Conservation (phyloP, 768 basidiomycete species). For the Lactarius tabidus region DNA sequence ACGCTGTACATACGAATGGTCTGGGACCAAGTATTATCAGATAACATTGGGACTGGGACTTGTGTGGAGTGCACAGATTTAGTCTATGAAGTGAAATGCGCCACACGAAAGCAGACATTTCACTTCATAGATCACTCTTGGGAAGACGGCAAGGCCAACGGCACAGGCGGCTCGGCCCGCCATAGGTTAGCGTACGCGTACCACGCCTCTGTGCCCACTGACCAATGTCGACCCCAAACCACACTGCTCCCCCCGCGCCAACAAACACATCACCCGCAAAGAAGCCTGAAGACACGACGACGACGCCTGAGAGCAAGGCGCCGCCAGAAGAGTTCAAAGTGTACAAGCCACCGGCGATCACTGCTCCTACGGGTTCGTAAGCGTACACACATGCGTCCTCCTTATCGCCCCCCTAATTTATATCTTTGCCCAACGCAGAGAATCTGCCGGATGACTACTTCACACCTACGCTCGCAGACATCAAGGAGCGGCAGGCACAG, state of each 20-base stretch:
- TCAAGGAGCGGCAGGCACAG: conserved; percentile 61
- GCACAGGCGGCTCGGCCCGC: not conserved
- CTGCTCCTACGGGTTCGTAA: conserved; percentile 11
- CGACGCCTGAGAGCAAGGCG: not conserved
- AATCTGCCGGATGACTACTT: conserved; percentile 72
- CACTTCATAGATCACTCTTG: too few species aligned
- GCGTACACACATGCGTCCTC: not conserved
- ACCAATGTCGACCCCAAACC: conserved; percentile 9
- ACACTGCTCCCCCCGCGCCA: not conserved
- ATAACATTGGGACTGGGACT: not conserved
- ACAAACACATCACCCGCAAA: not conserved
- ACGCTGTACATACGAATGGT: not conserved
- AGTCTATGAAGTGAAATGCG: not conserved
- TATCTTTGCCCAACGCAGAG: not conserved
- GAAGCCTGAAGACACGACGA: not conserved
- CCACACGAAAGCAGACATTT: not conserved
- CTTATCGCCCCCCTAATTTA: too few species aligned
- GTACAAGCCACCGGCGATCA: conserved; percentile 15
- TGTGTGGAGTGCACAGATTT: not conserved
- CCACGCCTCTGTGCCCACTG: not conserved
- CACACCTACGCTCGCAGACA: conserved; percentile 63
- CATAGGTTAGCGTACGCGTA: not conserved
- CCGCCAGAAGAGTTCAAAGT: conserved; percentile 16
- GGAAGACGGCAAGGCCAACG: too few species aligned
- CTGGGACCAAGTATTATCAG: not conserved